A percentile compares a stretch with the other conserved stretches of the same genome.
Evolutionary conservation across 352 stramenopile species (phyloP).

Genomic region (Phytophthora capsici): DNA sequence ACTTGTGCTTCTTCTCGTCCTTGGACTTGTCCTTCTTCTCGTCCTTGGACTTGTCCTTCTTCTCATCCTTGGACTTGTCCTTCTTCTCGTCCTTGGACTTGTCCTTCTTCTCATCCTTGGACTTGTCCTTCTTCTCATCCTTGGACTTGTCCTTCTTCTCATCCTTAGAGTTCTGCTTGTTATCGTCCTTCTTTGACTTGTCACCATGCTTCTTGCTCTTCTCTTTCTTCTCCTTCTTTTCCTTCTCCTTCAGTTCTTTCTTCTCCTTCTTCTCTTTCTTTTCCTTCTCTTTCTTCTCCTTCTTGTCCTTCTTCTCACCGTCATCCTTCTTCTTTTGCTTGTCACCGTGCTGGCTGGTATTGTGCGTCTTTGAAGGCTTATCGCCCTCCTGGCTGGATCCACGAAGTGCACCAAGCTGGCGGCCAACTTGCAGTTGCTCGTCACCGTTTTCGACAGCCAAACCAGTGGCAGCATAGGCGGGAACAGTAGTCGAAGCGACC

Average conservation of each 20-base stretch:
- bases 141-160: background rate
- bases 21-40: background rate
- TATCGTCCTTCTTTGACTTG: background rate
- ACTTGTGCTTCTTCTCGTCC: background rate
- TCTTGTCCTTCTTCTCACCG: background rate
- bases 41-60: background rate
- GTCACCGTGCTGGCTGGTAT: background rate
- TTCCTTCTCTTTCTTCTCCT: background rate
- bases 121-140: background rate
- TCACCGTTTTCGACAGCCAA: background rate
- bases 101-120: background rate
- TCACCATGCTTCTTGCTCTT: background rate
- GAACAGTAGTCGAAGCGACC: background rate
- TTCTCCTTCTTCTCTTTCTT: background rate
- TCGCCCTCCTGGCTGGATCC: slow-evolving; percentile 1
- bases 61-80: background rate
- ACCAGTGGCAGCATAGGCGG: background rate
- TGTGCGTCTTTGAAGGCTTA: background rate
- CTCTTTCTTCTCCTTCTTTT: background rate
- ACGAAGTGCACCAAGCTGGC: background rate
- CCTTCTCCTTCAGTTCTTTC: background rate
- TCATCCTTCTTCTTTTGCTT: background rate
- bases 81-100: background rate
- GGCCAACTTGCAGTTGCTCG: background rate
- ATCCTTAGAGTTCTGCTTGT: too few relatives aligned